Percentiles rank a stretch among this genome's conserved stretches.
phyloP scores from a whole-genome alignment of 2,329 filamentous ascomycete species.

The Alternaria rosae region DNA sequence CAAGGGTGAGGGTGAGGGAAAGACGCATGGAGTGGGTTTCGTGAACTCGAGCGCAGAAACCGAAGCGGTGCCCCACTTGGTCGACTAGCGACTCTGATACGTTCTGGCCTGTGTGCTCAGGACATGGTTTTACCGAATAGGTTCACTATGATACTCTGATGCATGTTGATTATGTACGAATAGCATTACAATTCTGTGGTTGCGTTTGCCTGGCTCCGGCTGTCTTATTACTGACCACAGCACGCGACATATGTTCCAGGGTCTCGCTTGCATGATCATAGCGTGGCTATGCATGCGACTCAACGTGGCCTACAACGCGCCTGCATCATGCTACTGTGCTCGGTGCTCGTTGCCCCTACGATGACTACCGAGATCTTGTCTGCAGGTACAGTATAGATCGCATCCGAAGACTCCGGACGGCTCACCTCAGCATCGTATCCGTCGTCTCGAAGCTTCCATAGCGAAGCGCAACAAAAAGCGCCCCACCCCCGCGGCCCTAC shows the following conservation, averaged over 20 bases:
- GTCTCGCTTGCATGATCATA: neutral
- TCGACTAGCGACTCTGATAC: neutral
- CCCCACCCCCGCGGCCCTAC: slow-evolving; percentile 27
- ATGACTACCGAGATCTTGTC: neutral
- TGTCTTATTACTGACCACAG: neutral
- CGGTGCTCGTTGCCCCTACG: neutral
- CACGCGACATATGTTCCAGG: neutral
- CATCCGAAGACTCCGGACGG: slow-evolving; percentile 14
- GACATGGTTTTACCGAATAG: neutral
- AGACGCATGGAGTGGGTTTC: neutral
- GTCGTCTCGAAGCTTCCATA: slow-evolving; percentile 37
- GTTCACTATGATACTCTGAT: neutral
- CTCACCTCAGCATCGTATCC: slow-evolving; percentile 23
- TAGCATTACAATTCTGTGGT: neutral
- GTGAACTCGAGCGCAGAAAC: neutral
- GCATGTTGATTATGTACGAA: neutral
- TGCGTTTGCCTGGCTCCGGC: neutral
- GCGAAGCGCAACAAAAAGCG: slow-evolving; percentile 18
- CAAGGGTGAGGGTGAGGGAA: slow-evolving; percentile 7
- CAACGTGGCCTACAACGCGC: neutral
- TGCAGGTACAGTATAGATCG: neutral
- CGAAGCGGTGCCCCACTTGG: neutral
- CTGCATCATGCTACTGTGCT: neutral
- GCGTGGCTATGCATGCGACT: slow-evolving; percentile 8
- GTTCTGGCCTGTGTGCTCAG: neutral